Percentiles rank a stretch among this genome's conserved stretches.
These are phyloP conservation scores for Leccinum uliginosum DNA, from an alignment of 768 basidiomycete species.

Conservation along the genomic window DNA sequence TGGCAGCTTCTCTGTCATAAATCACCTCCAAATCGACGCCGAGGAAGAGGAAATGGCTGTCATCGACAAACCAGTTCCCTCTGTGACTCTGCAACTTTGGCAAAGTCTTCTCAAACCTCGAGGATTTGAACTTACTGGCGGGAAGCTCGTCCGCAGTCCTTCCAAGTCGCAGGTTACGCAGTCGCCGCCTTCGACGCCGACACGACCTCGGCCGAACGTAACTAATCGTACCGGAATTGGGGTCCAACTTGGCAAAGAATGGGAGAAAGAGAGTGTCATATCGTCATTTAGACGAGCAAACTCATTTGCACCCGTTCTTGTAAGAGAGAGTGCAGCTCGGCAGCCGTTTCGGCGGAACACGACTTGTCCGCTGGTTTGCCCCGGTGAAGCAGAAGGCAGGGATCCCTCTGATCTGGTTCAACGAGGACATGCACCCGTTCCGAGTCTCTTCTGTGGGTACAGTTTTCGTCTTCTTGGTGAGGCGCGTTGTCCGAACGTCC, in stretches of 20 bases:
- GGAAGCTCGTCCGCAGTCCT: conserved; percentile 59
- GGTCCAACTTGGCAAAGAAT: conserved; percentile 7
- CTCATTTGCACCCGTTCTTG: conserved; percentile 51
- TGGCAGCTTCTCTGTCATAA: conserved; percentile 19
- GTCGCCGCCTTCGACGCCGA: conserved; percentile 15
- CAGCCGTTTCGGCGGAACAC: conserved; percentile 46
- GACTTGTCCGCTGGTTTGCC: conserved; percentile 19
- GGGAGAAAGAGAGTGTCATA: conserved; percentile 40
- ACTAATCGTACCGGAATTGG: not conserved
- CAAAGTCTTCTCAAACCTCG: conserved; percentile 60
- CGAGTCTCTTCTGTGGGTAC: conserved; percentile 49
- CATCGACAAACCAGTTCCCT: conserved; percentile 53
- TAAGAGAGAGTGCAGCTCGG: conserved; percentile 23
- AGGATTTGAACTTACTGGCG: conserved; percentile 57
- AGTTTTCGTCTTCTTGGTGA: conserved; percentile 64
- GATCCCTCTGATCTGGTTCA: not conserved
- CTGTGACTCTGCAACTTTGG: conserved; percentile 67
- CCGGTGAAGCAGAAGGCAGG: conserved; percentile 19
- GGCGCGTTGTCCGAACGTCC: conserved; percentile 54
- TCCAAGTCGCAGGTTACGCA: conserved; percentile 38
- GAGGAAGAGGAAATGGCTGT: conserved; percentile 57
- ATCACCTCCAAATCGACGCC: conserved; percentile 17
- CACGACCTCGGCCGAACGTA: conserved; percentile 8
- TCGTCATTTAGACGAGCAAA: conserved; percentile 59
- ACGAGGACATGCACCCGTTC: not conserved